Conservation (phyloP, 2,329 filamentous ascomycete genomes). For the Pseudopithomyces chartarum region DNA sequence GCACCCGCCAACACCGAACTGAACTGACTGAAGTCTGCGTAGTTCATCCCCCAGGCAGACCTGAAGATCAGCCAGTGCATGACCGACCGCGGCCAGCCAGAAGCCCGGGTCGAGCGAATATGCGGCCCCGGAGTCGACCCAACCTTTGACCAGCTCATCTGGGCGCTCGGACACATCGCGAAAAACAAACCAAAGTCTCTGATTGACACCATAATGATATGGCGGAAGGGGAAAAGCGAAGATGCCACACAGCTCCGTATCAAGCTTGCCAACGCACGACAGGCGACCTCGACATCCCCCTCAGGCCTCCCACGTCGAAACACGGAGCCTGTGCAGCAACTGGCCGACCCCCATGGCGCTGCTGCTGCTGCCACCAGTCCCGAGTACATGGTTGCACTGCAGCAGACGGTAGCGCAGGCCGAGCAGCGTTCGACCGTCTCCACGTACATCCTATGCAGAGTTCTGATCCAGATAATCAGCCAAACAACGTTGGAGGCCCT, state of each 20-base stretch:
- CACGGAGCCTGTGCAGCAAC: constrained; percentile 42
- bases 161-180: constrained; percentile 90
- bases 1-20: neutral
- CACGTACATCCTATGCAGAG: constrained; percentile 92
- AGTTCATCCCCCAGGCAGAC: constrained; percentile 96
- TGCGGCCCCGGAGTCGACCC: constrained; percentile 89
- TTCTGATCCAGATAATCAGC: constrained; percentile 90
- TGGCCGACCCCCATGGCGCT: constrained; percentile 25
- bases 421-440: constrained; percentile 93
- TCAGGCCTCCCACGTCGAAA: constrained; percentile 42
- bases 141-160: constrained; percentile 91
- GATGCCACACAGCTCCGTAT: constrained; percentile 59
- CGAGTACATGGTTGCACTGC: constrained; percentile 52
- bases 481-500: constrained; percentile 84
- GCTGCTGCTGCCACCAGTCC: constrained; percentile 33
- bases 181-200: constrained; percentile 91
- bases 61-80: constrained; percentile 92
- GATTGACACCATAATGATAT: constrained; percentile 97
- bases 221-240: constrained; percentile 96
- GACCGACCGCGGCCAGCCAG: constrained; percentile 75
- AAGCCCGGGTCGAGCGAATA: constrained; percentile 84
- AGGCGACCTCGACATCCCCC: constrained; percentile 30
- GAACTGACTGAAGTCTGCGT: constrained; percentile 3
- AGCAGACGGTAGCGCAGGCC: constrained; percentile 76
- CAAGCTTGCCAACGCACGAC: constrained; percentile 39